Conservation (phyloP, 306 rosid species). For the Notholithocarpus densiflorus region DNA sequence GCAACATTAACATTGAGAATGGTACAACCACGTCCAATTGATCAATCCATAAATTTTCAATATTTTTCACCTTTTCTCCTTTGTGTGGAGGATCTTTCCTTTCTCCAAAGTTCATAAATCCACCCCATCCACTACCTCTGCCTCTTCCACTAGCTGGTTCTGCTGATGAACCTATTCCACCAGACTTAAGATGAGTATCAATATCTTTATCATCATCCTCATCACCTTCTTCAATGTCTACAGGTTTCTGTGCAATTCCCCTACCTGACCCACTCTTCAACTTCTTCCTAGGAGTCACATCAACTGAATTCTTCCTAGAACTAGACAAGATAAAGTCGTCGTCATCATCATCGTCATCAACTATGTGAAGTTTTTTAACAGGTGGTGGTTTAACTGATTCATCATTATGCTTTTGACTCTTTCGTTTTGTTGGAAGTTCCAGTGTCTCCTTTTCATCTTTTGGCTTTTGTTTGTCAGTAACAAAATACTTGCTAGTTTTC, state of each 20-base stretch:
- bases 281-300: constrained; percentile 64
- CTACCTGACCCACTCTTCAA: constrained; percentile 64
- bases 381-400: constrained; percentile 33
- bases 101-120: constrained; percentile 94
- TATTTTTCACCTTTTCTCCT: constrained; percentile 80
- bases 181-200: constrained; percentile 45
- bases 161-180: constrained; percentile 63
- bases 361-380: constrained; percentile 40
- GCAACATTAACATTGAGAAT: constrained; percentile 18
- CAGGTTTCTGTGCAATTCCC: constrained; percentile 50
- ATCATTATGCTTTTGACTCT: constrained; percentile 41
- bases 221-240: constrained; percentile 50
- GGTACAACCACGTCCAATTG: not conserved
- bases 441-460: constrained; percentile 47
- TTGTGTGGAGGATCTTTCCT: constrained; percentile 96
- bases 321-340: constrained; percentile 42
- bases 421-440: constrained; percentile 69
- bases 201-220: constrained; percentile 50
- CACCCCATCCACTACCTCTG: constrained; percentile 90
- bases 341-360: constrained; percentile 38
- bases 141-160: constrained; percentile 76
- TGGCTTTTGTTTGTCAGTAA: constrained; percentile 44
- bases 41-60: constrained; percentile 12
- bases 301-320: constrained; percentile 42
- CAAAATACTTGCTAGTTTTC: constrained; percentile 79